These are phyloP conservation scores for Boletus eberwhitei DNA, from an alignment of 768 basidiomycete species.

Conservation along the genomic window DNA sequence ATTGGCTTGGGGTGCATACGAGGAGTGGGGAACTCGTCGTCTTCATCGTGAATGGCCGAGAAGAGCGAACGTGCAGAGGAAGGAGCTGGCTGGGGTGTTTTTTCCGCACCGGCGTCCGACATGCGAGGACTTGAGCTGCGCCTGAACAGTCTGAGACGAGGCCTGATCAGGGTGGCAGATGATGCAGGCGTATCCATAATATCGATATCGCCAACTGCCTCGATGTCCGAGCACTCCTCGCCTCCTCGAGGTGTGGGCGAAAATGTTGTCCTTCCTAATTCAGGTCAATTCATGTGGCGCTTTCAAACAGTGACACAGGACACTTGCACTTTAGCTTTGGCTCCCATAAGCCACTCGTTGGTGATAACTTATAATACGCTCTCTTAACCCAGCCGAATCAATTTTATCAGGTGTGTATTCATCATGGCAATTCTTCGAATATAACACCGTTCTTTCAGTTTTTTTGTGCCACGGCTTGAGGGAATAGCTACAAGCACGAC, in stretches of 20 bases:
- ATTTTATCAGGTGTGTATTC: slow-evolving; percentile 35
- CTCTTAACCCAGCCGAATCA: slow-evolving; percentile 13
- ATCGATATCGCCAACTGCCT: not conserved
- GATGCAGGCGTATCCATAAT: slow-evolving; percentile 2
- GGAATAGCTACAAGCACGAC: too few species aligned
- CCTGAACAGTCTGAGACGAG: slow-evolving; percentile 12
- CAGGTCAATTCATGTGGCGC: not conserved
- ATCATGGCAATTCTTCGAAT: too few species aligned
- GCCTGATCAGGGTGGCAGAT: not conserved
- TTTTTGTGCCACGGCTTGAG: slow-evolving; percentile 33
- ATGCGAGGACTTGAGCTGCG: slow-evolving; percentile 9
- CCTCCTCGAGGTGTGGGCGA: not conserved
- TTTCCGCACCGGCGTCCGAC: slow-evolving; percentile 11
- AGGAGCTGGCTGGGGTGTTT: slow-evolving; percentile 22
- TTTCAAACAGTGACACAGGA: too few species aligned
- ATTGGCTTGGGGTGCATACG: slow-evolving; percentile 25
- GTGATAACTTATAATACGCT: too few species aligned
- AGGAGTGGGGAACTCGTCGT: slow-evolving; percentile 31
- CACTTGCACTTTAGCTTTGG: too few species aligned
- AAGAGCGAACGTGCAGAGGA: slow-evolving; percentile 15
- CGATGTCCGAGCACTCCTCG: not conserved
- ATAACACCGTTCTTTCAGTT: too few species aligned
- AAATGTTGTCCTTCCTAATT: slow-evolving; percentile 13
- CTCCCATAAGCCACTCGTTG: too few species aligned
- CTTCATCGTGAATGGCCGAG: slow-evolving; percentile 19